phyloP scores from a whole-genome alignment of 345 rosid genomes.

The Draba incana region DNA sequence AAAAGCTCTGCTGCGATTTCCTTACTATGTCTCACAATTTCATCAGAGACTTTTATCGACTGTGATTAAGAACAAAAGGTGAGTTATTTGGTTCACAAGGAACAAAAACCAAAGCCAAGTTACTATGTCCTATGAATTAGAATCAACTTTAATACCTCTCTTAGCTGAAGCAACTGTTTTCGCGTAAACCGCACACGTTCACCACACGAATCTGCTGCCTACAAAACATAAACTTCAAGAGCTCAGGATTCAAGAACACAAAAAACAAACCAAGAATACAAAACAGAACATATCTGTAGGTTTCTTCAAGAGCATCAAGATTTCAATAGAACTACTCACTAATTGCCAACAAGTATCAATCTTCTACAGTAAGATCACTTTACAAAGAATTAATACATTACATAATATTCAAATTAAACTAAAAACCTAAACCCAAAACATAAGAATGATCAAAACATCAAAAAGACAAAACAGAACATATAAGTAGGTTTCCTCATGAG shows the following conservation, averaged over 20 bases:
- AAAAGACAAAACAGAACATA: background rate
- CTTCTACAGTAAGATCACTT: conserved; percentile 58
- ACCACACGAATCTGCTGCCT: conserved; percentile 45
- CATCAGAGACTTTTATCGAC: conserved; percentile 47
- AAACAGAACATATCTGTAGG: background rate
- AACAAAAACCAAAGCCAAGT: background rate
- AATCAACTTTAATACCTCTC: conserved; percentile 47
- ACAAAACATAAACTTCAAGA: background rate
- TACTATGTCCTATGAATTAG: background rate
- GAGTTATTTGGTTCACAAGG: background rate
- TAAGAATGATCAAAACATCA: conserved; percentile 17
- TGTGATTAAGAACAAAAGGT: conserved; percentile 18
- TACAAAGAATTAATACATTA: conserved; percentile 73
- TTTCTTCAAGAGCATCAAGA: conserved; percentile 7
- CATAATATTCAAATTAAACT: conserved; percentile 11
- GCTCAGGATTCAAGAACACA: background rate
- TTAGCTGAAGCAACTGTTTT: conserved; percentile 62
- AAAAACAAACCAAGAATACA: background rate
- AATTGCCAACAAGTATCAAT: conserved; percentile 6
- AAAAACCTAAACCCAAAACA: conserved; percentile 11
- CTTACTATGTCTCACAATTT: conserved; percentile 53
- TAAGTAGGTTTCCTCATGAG: too few species aligned
- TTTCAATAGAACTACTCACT: conserved; percentile 11
- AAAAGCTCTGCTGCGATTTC: conserved; percentile 66
- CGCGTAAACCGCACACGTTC: conserved; percentile 55